Evolutionary conservation across 176 grass and related monocot species (phyloP).

Genomic region (Hordeum vulgare): DNA sequence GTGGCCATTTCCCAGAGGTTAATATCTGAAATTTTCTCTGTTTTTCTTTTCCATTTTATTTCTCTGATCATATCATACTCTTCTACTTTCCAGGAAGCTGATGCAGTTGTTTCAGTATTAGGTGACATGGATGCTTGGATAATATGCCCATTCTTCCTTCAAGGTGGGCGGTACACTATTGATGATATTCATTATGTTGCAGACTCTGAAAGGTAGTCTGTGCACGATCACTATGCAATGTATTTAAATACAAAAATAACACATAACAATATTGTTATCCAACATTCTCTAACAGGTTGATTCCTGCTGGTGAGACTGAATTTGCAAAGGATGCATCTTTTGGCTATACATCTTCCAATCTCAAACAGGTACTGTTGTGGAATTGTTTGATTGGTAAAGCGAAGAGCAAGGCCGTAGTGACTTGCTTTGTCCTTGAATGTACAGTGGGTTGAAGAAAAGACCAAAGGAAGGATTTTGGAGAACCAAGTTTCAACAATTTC

Average conservation of each 20-base stretch:
- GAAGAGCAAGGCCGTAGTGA: neutral
- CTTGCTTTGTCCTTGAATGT: conserved; percentile 27
- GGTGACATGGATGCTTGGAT: conserved; percentile 99
- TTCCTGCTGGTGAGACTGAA: conserved; percentile 92
- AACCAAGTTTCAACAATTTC: conserved; percentile 84
- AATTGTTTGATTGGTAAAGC: neutral
- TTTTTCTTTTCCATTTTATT: conserved; percentile 10
- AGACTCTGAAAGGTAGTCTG: conserved; percentile 67
- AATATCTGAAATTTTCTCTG: neutral
- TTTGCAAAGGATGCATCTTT: conserved; percentile 94
- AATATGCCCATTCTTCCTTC: conserved; percentile 98
- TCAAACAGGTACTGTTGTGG: conserved; percentile 65
- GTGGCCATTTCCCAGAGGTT: conserved; percentile 96
- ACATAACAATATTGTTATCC: conserved; percentile 15
- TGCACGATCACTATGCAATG: neutral
- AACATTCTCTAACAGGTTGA: conserved; percentile 58
- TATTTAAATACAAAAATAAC: conserved; percentile 21
- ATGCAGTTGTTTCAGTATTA: conserved; percentile 85
- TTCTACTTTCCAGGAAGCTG: conserved; percentile 73
- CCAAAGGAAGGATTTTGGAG: conserved; percentile 52
- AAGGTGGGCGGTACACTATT: conserved; percentile 95
- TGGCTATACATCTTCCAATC: conserved; percentile 97
- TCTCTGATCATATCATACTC: conserved; percentile 5
- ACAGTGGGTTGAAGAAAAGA: conserved; percentile 97
- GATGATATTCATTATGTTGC: conserved; percentile 87